Evolutionary conservation across 352 stramenopile species (phyloP), one percentile per base, ranked within the genome.

Genomic region (Phytophthora lateralis): DNA sequence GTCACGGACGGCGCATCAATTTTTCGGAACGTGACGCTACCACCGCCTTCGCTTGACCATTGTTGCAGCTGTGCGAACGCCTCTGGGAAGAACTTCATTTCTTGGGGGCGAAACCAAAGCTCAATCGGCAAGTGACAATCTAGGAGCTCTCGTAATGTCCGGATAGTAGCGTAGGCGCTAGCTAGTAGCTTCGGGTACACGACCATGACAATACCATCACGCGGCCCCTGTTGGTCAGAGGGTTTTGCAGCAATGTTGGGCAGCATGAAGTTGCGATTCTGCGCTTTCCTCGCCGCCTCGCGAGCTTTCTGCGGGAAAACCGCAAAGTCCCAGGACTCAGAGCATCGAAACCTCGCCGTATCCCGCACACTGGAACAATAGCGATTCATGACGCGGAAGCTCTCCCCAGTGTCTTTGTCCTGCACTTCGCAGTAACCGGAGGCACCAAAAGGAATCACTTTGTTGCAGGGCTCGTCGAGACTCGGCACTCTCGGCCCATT

Each of bases 181-280:
- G 69, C 63, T 12, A 85, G 49, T 15, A 81, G 46, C 49, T 84
- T 81, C 0, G 72, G 76, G 39, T 88, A 82, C 5, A 82, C 61
- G 26, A 82, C 71, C 57, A 86, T 82, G 32, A 79, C 55, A 46
- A 88, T 84, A 0, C 73, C 76, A 17, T 71, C 62, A 10, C 58
- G 60, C 5, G 56, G 38, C 15, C 54, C 14, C 27, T 52, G 15
- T 14, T 65, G 55, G 3, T 27, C 8, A 51, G 24, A 20, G 6
- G 18, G 24, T n/a, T 44, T 61, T 20, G 15, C n/a, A 5, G 24
- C 44, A 29, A 71, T 56, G 32, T 71, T 71, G 0, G 56, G 57
- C 24, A 71, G 30, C 34, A 66, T 29, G 32, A 58, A 49, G 8
- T 57, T 39, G 14, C 10, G 42, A 38, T 49, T 35, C 4, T 61